Evolutionary conservation across 306 rosid genomes (phyloP).

Genomic region (Canavalia ensiformis): DNA sequence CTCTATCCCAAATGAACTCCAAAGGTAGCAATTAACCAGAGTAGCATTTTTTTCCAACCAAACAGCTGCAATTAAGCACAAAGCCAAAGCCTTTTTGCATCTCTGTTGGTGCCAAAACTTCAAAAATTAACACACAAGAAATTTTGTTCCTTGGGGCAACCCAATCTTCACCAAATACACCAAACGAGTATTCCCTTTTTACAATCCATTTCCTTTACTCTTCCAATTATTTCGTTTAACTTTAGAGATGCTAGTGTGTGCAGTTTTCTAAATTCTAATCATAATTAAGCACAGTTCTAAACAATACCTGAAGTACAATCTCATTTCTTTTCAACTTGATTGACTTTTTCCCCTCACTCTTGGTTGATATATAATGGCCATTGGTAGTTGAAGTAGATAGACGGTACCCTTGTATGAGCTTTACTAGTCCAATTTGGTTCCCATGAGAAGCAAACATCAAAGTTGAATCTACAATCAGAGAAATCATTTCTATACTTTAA

Average conservation of each 20-base stretch:
- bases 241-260: background rate
- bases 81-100: background rate
- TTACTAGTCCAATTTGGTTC: conserved; percentile 88
- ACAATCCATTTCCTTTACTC: conserved; percentile 23
- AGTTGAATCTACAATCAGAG: conserved; percentile 78
- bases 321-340: conserved; percentile 86
- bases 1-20: background rate
- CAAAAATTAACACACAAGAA: background rate
- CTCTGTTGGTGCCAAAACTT: background rate
- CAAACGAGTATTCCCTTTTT: background rate
- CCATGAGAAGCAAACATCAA: conserved; percentile 93
- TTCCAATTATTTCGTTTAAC: conserved; percentile 9
- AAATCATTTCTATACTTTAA: conserved; percentile 54
- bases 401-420: conserved; percentile 87
- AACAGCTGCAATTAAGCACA: background rate
- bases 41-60: background rate
- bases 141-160: background rate
- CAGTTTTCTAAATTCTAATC: conserved; percentile 1
- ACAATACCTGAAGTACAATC: conserved; percentile 88
- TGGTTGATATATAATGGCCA: conserved; percentile 76
- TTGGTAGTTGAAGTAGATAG: conserved; percentile 71
- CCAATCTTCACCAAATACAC: conserved; percentile 11
- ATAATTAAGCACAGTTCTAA: conserved; percentile 27
- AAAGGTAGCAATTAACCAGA: background rate
- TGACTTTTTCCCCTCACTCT: conserved; percentile 81